phyloP scores from a whole-genome alignment of 306 rosid genomes.

The Trichosanthes truncata region DNA sequence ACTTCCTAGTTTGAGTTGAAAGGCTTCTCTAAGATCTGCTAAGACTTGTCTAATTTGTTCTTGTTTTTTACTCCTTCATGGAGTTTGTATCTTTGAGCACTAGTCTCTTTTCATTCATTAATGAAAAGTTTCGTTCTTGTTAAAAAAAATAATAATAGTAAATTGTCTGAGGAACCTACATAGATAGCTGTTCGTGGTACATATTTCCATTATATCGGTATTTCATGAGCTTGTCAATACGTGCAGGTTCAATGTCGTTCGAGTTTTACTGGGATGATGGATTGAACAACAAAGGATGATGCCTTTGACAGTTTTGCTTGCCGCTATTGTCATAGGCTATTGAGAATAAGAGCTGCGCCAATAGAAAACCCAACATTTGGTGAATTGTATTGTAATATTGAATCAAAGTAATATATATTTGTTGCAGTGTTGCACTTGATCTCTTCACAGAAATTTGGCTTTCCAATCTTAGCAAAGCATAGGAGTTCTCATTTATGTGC shows the following conservation, averaged over 20 bases:
- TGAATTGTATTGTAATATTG: background rate
- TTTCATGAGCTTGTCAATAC: background rate
- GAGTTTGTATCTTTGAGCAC: no score
- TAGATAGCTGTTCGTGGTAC: background rate
- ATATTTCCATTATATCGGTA: background rate
- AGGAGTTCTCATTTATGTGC: background rate
- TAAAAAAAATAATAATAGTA: no score
- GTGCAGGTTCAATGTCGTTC: background rate
- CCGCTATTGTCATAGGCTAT: background rate
- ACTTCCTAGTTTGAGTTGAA: background rate
- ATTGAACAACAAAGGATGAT: background rate
- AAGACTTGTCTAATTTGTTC: background rate
- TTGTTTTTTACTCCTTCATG: background rate
- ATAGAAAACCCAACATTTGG: background rate
- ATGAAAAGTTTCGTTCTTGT: no score
- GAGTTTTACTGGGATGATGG: background rate
- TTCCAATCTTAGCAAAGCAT: background rate
- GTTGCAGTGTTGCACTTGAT: background rate
- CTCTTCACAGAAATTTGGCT: background rate
- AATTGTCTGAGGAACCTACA: background rate
- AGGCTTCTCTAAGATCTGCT: background rate
- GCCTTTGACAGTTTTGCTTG: background rate
- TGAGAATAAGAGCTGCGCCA: background rate
- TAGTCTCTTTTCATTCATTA: no score
- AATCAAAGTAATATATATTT: background rate